Conservation (phyloP, 805 yeast genomes). For the Torulaspora maleeae region DNA sequence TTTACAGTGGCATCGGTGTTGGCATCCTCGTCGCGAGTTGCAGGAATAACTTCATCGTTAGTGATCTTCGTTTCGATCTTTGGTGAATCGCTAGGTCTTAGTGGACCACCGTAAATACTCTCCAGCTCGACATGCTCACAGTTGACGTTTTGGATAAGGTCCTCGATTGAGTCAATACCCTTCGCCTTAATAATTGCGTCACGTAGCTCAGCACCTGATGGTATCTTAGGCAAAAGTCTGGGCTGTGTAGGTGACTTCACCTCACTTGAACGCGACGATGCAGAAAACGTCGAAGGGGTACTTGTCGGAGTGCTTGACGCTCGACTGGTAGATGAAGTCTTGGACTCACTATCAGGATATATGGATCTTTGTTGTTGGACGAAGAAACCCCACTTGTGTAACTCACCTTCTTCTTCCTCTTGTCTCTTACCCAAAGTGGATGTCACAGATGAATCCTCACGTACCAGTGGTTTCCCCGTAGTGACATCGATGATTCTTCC, state of each 20-base stretch:
- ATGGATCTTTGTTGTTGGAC: conserved; percentile 55
- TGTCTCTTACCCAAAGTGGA: conserved; percentile 66
- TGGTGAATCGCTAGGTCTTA: conserved; percentile 5
- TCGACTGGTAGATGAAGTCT: conserved; percentile 3
- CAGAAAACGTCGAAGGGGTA: conserved; percentile 4
- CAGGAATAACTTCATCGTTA: not conserved
- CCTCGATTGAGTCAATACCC: conserved; percentile 66
- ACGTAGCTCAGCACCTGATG: conserved; percentile 46
- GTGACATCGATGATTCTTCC: conserved; percentile 55
- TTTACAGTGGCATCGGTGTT: conserved; percentile 45
- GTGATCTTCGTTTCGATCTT: not conserved
- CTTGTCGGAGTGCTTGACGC: not conserved
- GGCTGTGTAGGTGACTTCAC: conserved; percentile 4
- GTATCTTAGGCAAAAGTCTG: conserved; percentile 36
- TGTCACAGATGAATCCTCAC: conserved; percentile 60
- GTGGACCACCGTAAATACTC: conserved; percentile 40
- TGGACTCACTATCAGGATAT: conserved; percentile 28
- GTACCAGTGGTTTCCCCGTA: conserved; percentile 68
- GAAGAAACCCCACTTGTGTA: conserved; percentile 80
- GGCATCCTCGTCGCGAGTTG: conserved; percentile 14
- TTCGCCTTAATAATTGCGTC: conserved; percentile 64
- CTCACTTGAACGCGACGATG: conserved; percentile 13
- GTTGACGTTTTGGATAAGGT: conserved; percentile 61
- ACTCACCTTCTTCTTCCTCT: conserved; percentile 89
- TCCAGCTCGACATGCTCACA: conserved; percentile 49